Evolutionary conservation across 805 yeast species (phyloP).

Genomic region (Allodekkera sacchari): DNA sequence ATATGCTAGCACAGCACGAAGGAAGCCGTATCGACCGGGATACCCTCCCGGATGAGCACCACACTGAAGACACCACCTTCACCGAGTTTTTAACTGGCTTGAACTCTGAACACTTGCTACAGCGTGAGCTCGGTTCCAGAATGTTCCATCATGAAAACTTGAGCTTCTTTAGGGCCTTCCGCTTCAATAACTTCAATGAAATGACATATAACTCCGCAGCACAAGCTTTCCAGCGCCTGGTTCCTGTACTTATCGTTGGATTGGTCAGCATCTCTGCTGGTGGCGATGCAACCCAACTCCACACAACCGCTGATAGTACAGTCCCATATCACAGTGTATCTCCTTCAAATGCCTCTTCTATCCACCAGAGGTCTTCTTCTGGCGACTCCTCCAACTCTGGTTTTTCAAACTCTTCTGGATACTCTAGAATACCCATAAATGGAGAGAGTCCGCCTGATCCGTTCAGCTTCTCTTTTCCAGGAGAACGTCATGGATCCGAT

Average conservation of each 20-base stretch:
- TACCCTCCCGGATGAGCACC: slow-evolving; percentile 4
- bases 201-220: slow-evolving; percentile 5
- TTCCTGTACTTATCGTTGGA: slow-evolving; percentile 25
- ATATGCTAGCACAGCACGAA: slow-evolving; percentile 5
- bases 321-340: slow-evolving; percentile 1
- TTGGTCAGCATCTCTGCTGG: slow-evolving; percentile 18
- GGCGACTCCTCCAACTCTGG: neutral
- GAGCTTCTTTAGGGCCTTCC: slow-evolving; percentile 35
- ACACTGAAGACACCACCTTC: slow-evolving; percentile 29
- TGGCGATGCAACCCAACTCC: too few relatives aligned
- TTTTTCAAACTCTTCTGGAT: too few relatives aligned
- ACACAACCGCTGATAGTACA: slow-evolving; percentile 2
- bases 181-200: slow-evolving; percentile 24
- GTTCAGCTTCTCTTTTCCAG: slow-evolving; percentile 1
- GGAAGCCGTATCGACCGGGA: slow-evolving; percentile 17
- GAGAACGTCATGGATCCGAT: neutral
- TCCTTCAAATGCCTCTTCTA: slow-evolving; percentile 1
- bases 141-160: slow-evolving; percentile 21
- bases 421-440: neutral
- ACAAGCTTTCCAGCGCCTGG: slow-evolving; percentile 12
- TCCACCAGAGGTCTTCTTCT: neutral
- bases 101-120: slow-evolving; percentile 15
- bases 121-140: slow-evolving; percentile 20
- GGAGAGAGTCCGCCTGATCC: neutral
- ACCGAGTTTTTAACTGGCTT: slow-evolving; percentile 32